Evolutionary conservation across 2,329 filamentous ascomycete species (phyloP).

Genomic region (Cadophora gregata): DNA sequence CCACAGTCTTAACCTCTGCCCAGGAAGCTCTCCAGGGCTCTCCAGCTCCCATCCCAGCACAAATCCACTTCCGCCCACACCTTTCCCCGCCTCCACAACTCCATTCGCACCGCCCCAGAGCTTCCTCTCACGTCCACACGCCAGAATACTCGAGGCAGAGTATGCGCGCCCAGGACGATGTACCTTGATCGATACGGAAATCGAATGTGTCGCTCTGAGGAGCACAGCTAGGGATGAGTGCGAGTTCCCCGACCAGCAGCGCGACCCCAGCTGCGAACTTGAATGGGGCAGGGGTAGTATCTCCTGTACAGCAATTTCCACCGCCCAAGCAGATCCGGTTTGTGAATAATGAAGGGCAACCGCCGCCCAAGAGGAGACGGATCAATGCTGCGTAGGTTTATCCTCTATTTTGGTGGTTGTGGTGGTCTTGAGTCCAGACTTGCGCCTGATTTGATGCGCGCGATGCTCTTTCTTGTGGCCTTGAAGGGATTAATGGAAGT

Average conservation of each 20-base stretch:
- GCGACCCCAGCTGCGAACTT: conserved; percentile 6
- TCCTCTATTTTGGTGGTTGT: not conserved
- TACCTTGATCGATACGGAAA: conserved; percentile 7
- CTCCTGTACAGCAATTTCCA: conserved; percentile 29
- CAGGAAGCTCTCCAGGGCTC: not conserved
- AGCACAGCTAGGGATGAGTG: conserved; percentile 28
- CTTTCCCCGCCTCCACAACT: conserved; percentile 17
- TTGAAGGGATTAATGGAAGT: conserved; percentile 2
- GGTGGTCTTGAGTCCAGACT: conserved; percentile 29
- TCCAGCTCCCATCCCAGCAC: conserved; percentile 8
- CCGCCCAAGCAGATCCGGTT: conserved; percentile 72
- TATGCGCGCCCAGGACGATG: conserved; percentile 10
- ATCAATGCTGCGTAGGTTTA: conserved; percentile 78
- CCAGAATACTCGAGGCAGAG: not conserved
- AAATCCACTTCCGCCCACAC: conserved; percentile 7
- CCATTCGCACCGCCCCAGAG: not conserved
- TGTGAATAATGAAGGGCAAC: conserved; percentile 82
- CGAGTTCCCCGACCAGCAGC: conserved; percentile 29
- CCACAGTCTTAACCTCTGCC: not conserved
- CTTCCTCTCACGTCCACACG: not conserved
- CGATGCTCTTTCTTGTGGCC: not conserved
- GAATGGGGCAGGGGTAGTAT: conserved; percentile 6
- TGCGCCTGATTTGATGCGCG: conserved; percentile 23
- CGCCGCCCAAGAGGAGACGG: conserved; percentile 77
- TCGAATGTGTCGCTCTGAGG: conserved; percentile 16